Conservation (phyloP, 177 flowering plant genomes). For the Tripterygium wilfordii region DNA sequence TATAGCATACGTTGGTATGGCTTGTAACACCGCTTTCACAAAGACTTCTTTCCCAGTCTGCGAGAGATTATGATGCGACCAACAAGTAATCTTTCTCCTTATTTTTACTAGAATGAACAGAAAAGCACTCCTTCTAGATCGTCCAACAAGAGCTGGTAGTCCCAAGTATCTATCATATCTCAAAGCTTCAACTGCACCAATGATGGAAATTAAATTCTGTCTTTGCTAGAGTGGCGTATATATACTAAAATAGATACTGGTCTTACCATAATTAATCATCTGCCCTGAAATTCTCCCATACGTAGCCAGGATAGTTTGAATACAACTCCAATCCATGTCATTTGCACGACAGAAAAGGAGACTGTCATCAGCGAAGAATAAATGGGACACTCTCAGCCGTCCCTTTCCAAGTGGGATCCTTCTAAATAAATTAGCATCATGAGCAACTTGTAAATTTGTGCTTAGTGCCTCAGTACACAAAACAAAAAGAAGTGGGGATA, state of each 20-base stretch:
- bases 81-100: background rate
- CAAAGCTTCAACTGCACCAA: background rate
- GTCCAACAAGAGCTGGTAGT: background rate
- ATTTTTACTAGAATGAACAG: no score
- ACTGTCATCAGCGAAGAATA: no score
- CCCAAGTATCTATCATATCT: background rate
- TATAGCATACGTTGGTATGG: no score
- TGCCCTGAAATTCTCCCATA: background rate
- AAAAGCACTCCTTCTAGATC: background rate
- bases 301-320: background rate
- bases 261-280: background rate
- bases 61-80: background rate
- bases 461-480: no score
- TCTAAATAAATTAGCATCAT: background rate
- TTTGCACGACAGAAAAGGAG: no score
- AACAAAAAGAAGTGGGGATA: no score
- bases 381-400: background rate
- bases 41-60: background rate
- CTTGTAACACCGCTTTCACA: no score
- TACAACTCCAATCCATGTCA: background rate
- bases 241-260: background rate
- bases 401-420: background rate
- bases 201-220: background rate
- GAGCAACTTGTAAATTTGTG: background rate
- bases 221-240: no score